Evolutionary conservation across 257 asterid species (phyloP).

Genomic region (Galeopsis tetrahit): DNA sequence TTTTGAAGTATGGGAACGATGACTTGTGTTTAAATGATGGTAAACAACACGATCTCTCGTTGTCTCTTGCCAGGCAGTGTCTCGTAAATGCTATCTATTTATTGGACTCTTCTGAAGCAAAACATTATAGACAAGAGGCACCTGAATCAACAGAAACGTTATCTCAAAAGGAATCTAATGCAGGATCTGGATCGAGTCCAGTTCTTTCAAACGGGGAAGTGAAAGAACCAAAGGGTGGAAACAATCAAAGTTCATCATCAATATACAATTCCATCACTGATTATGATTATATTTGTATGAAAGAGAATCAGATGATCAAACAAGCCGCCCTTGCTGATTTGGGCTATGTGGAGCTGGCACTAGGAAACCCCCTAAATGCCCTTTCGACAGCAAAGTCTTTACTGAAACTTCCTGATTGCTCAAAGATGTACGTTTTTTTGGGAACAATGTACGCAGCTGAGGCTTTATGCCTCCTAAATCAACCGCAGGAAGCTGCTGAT

Average conservation of each 20-base stretch:
- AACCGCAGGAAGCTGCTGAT: slow-evolving; percentile 77
- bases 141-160: slow-evolving; percentile 48
- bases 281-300: slow-evolving; percentile 48
- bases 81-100: slow-evolving; percentile 72
- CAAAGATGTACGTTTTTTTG: slow-evolving; percentile 57
- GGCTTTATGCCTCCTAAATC: slow-evolving; percentile 76
- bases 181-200: slow-evolving; percentile 40
- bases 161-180: slow-evolving; percentile 39
- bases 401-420: slow-evolving; percentile 58
- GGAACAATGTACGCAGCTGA: slow-evolving; percentile 79
- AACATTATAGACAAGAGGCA: background rate
- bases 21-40: slow-evolving; percentile 40
- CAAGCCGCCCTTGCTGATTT: slow-evolving; percentile 77
- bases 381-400: slow-evolving; percentile 61
- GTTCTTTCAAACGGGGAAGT: slow-evolving; percentile 62
- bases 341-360: slow-evolving; percentile 72
- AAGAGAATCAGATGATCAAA: slow-evolving; percentile 69
- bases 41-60: slow-evolving; percentile 55
- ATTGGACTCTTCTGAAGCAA: slow-evolving; percentile 54
- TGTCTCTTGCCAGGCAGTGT: slow-evolving; percentile 67
- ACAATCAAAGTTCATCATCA: slow-evolving; percentile 1
- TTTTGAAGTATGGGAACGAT: slow-evolving; percentile 48
- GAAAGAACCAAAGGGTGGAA: slow-evolving; percentile 69
- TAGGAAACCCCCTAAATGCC: slow-evolving; percentile 74
- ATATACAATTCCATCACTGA: slow-evolving; percentile 42